Conservation (phyloP, 208 protist species). For the Leishmania lainsoni region DNA sequence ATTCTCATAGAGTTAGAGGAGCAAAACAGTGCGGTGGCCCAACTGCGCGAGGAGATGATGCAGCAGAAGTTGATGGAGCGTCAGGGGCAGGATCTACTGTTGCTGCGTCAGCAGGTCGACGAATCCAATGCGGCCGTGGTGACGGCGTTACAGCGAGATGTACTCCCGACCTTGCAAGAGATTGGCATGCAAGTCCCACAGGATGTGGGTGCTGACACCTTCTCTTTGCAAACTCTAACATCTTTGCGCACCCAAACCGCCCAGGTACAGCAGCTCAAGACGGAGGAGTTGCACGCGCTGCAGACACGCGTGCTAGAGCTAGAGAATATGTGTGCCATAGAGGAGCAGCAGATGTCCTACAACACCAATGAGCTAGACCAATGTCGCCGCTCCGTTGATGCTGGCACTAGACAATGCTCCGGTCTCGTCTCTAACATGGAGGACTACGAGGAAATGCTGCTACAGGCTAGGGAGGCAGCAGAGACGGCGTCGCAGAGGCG, state of each 20-base stretch:
- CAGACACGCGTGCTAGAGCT: conserved; percentile 33
- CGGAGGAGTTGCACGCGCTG: conserved; percentile 30
- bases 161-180: conserved; percentile 40
- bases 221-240: conserved; percentile 15
- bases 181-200: conserved; percentile 26
- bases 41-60: conserved; percentile 57
- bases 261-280: conserved; percentile 33
- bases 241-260: conserved; percentile 20
- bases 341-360: conserved; percentile 41
- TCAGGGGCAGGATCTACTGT: conserved; percentile 40
- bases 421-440: conserved; percentile 26
- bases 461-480: conserved; percentile 27
- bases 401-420: conserved; percentile 12
- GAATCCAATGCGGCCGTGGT: conserved; percentile 38
- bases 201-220: conserved; percentile 1
- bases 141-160: conserved; percentile 25
- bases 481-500: conserved; percentile 33
- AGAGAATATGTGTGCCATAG: conserved; percentile 33
- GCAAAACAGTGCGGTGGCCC: conserved; percentile 53
- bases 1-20: conserved; percentile 49
- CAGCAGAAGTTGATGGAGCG: conserved; percentile 46
- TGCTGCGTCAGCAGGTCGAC: conserved; percentile 44
- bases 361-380: conserved; percentile 26
- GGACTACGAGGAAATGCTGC: conserved; percentile 45
- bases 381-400: conserved; percentile 6